Percentiles rank a stretch among this genome's conserved stretches.
phyloP scores from a whole-genome alignment of 1,284 basidiomycete species.

The Cryptococcus sp. region DNA sequence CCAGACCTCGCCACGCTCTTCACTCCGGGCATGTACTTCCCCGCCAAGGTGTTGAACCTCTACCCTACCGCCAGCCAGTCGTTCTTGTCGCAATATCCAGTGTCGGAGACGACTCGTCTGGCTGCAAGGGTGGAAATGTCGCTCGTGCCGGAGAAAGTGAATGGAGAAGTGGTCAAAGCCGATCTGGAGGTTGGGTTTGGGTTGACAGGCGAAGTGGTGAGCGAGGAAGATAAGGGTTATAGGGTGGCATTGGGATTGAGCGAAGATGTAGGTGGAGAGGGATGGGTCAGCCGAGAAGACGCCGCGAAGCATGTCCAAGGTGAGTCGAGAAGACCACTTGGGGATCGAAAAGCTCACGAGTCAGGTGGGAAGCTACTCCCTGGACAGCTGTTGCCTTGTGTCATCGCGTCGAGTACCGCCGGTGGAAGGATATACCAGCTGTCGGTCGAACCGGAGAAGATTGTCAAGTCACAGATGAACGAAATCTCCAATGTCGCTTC shows the following conservation, averaged over 20 bases:
- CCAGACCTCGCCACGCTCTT: conserved; percentile 75
- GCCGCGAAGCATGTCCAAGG: conserved; percentile 44
- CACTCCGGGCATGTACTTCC: conserved; percentile 76
- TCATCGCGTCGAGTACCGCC: conserved; percentile 58
- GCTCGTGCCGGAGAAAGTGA: conserved; percentile 78
- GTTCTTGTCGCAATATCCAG: conserved; percentile 45
- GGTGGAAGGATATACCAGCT: conserved; percentile 42
- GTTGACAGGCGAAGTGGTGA: conserved; percentile 71
- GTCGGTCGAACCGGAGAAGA: conserved; percentile 50
- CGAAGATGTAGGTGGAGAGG: conserved; percentile 52
- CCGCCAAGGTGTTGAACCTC: conserved; percentile 59
- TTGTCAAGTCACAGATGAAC: conserved; percentile 54
- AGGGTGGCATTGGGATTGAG: conserved; percentile 76
- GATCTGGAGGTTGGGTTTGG: conserved; percentile 76
- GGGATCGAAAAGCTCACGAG: background rate
- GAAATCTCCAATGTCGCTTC: conserved; percentile 75
- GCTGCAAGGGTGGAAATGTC: conserved; percentile 73
- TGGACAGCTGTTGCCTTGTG: conserved; percentile 63
- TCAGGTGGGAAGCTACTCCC: conserved; percentile 20
- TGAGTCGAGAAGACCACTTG: conserved; percentile 13
- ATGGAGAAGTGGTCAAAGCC: conserved; percentile 68
- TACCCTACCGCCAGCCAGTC: conserved; percentile 41
- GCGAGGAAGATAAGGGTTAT: conserved; percentile 92
- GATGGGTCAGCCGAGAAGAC: conserved; percentile 72
- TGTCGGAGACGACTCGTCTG: conserved; percentile 41